These are phyloP conservation scores for Mollisiaceae sp. DNA, from an alignment of 2,329 filamentous ascomycete species.

Conservation along the genomic window DNA sequence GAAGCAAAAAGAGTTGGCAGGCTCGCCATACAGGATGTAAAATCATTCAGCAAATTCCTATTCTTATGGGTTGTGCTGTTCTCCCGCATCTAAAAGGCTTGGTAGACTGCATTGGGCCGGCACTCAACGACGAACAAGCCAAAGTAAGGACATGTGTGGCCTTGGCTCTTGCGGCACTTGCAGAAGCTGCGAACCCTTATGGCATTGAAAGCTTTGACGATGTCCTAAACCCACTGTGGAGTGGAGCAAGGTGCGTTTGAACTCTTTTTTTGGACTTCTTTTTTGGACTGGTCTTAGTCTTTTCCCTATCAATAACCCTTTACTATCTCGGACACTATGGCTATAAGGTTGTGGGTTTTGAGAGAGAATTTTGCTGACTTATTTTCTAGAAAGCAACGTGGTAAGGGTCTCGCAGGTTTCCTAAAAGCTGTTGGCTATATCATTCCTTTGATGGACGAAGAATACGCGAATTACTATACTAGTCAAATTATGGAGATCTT, in stretches of 20 bases:
- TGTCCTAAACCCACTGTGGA: slow-evolving; percentile 97
- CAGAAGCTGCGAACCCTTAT: slow-evolving; percentile 95
- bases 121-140: slow-evolving; percentile 95
- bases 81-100: slow-evolving; percentile 93
- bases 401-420: slow-evolving; percentile 94
- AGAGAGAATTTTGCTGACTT: no score
- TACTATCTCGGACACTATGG: no score
- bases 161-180: slow-evolving; percentile 90
- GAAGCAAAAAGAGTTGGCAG: slow-evolving; percentile 99
- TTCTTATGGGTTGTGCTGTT: slow-evolving; percentile 97
- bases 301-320: no score
- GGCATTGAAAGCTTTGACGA: slow-evolving; percentile 99
- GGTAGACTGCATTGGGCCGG: slow-evolving; percentile 94
- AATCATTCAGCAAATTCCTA: slow-evolving; percentile 98
- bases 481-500: slow-evolving; percentile 99
- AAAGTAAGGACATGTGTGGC: slow-evolving; percentile 97
- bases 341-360: no score
- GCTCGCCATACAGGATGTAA: slow-evolving; percentile 97
- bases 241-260: no score
- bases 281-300: no score
- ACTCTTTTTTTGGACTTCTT: no score
- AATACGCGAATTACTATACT: slow-evolving; percentile 99
- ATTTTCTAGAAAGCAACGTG: slow-evolving; percentile 96
- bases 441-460: slow-evolving; percentile 98
- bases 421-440: slow-evolving; percentile 98